Evolutionary conservation across 352 stramenopile genomes (phyloP).

Genomic region (Saprolegnia parasitica): DNA sequence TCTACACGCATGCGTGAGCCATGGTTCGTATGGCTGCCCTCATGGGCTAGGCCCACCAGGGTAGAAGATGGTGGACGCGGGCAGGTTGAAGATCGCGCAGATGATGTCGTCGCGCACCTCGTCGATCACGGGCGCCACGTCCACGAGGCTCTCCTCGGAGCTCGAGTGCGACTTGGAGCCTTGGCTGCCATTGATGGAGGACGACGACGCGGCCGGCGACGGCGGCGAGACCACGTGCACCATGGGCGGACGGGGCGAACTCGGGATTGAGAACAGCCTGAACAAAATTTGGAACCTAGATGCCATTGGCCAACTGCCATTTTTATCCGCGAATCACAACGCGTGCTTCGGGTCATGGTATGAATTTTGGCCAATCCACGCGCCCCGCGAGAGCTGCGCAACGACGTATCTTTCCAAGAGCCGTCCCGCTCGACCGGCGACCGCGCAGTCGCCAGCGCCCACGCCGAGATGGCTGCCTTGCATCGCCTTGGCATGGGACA

Average conservation of each 20-base stretch:
- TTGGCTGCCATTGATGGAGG: background rate
- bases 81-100: constrained; percentile 82
- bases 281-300: background rate
- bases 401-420: too few species aligned
- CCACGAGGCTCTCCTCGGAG: constrained; percentile 3
- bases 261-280: background rate
- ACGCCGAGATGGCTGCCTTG: too few species aligned
- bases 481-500: background rate
- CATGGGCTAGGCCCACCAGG: constrained; percentile 40
- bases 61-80: constrained; percentile 65
- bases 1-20: constrained; percentile 37
- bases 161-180: background rate
- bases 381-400: background rate
- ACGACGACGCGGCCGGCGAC: background rate
- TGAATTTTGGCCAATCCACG: background rate
- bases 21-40: background rate
- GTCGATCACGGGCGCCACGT: constrained; percentile 30
- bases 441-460: too few species aligned
- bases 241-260: background rate
- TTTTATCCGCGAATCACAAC: background rate
- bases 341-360: background rate
- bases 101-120: constrained; percentile 74
- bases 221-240: background rate
- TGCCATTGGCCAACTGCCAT: background rate
- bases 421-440: too few species aligned